Conservation (phyloP, 192 early-diverging fungal genomes). For the Dissophora ornata region DNA sequence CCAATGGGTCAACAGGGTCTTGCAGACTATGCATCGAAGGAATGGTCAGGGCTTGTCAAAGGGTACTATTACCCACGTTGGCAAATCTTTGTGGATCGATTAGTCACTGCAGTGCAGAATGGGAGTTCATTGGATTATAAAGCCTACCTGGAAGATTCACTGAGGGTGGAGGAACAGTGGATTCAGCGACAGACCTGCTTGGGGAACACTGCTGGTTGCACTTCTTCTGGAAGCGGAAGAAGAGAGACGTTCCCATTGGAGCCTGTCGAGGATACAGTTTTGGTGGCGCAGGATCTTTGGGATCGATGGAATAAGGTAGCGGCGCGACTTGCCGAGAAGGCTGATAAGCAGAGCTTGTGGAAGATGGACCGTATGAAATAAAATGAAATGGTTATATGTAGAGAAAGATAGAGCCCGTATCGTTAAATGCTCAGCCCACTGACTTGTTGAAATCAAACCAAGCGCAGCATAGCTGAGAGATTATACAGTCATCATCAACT, state of each 20-base stretch:
- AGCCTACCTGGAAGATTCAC: conserved; percentile 13
- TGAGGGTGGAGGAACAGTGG: conserved; percentile 19
- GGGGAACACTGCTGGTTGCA: neutral
- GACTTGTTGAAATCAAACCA: no score
- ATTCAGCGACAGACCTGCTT: conserved; percentile 13
- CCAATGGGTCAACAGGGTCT: conserved; percentile 20
- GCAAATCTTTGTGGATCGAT: conserved; percentile 30
- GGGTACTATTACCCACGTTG: conserved; percentile 40
- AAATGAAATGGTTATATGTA: no score
- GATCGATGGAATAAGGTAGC: conserved; percentile 31
- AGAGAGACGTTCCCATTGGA: conserved; percentile 17
- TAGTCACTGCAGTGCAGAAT: conserved; percentile 12
- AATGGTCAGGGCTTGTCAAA: conserved; percentile 35
- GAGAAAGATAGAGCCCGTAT: no score
- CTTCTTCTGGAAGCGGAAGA: neutral
- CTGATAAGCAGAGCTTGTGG: neutral
- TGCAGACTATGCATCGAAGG: conserved; percentile 39
- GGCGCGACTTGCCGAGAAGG: conserved; percentile 7
- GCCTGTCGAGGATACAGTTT: conserved; percentile 18
- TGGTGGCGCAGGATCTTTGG: conserved; percentile 36
- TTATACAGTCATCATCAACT: no score
- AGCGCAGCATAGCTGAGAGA: no score
- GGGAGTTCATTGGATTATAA: conserved; percentile 8
- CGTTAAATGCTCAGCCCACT: no score
- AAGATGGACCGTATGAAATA: no score